Evolutionary conservation across 2,329 filamentous ascomycete species (phyloP).

Genomic region (Sphaerostilbella broomeana): DNA sequence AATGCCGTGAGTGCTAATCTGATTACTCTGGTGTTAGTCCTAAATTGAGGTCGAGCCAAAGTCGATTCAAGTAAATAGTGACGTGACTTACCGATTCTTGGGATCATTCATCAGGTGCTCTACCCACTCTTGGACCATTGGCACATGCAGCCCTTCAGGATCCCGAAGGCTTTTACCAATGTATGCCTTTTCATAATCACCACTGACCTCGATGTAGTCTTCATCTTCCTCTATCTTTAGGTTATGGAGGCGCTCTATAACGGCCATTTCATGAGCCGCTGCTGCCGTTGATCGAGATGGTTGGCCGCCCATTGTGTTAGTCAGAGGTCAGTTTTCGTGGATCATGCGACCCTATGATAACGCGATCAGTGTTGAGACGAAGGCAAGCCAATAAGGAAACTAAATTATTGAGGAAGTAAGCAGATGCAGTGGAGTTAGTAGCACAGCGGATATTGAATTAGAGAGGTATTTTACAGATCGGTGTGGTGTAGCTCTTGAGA

Average conservation of each 20-base stretch:
- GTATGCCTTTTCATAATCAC: conserved; percentile 24
- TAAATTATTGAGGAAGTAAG: no score
- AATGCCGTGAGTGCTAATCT: conserved; percentile 72
- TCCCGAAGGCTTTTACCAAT: conserved; percentile 17
- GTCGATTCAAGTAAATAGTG: neutral
- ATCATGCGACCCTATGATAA: no score
- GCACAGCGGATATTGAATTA: no score
- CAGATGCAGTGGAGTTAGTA: no score
- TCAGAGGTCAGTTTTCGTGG: no score
- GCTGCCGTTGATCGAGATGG: conserved; percentile 33
- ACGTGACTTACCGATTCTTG: conserved; percentile 49
- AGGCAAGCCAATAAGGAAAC: no score
- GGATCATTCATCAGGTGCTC: conserved; percentile 55
- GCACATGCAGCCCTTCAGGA: conserved; percentile 44
- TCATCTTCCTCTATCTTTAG: conserved; percentile 45
- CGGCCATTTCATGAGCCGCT: conserved; percentile 35
- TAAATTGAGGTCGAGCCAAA: no score
- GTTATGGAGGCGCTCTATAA: conserved; percentile 37
- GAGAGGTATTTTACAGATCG: no score
- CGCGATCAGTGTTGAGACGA: no score
- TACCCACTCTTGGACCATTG: conserved; percentile 53
- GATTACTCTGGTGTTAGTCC: neutral
- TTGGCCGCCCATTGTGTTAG: conserved; percentile 36
- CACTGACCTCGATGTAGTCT: conserved; percentile 47
- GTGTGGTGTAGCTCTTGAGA: no score